Base-by-base conservation (phyloP, 164 flowering plant species). In the Kingdonia uniflora region DNA sequence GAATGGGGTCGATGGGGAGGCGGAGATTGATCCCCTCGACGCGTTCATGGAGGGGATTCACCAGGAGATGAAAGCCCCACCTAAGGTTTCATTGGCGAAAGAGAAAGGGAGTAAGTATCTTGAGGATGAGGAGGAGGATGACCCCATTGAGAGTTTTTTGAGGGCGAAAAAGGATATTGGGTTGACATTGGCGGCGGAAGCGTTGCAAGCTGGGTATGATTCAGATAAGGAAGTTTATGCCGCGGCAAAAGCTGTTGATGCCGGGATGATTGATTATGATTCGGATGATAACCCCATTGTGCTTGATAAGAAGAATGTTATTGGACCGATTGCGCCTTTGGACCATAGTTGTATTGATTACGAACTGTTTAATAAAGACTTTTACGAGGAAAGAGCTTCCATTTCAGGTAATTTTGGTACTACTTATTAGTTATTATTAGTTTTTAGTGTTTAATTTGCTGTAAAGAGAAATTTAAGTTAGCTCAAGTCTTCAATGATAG, bases 151-250 rank as follows among this genome's bases (percentile, higher is more conserved):
- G 78, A 92, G 95, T 59, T 92, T 82, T 35, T 49, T 92, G 57
- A 71, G 74, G 65, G 95, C 99, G 41, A 92, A 92, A 77, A 92
- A 88, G 73, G 97, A 92, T 70, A 49, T 82, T 10, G 97, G 91
- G 15, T 59, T 92, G 68, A 73, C 95, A 21, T 64, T 92, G 71
- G 99, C 99, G 15, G 73, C 91, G 3, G 99, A 92, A 6, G 99
- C 73, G 17, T 71, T 92, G 21, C 83, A 71, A 13, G 99, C 99
- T 8, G 99, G 99, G 22, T 92, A 92, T 65, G 74, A 79, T 71
- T 88, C 97, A 22, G 99, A 92, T 42, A 96, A 88, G 75, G 99
- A 92, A 78, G 99, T 92, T 47, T 92, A 92, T 51, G 97, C 96
- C 0, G 97, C 95, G 0, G 99, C 99, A 0, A 88, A 92, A 74